Evolutionary conservation across 306 rosid genomes (phyloP).

Genomic region (Malus fusca): DNA sequence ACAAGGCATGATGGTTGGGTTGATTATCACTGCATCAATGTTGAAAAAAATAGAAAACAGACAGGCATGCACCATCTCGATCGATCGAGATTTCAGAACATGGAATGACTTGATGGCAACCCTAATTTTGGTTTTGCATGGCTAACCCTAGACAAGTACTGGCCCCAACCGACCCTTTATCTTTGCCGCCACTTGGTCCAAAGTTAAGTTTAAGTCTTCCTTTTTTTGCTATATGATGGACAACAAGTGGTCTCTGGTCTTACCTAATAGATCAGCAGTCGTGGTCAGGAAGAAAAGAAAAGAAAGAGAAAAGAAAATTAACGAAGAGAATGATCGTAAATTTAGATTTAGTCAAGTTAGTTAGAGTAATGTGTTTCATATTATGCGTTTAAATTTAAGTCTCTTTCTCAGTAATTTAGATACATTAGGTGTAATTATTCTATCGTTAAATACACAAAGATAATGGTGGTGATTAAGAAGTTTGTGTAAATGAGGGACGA

Average conservation of each 20-base stretch:
- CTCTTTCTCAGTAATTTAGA: no score
- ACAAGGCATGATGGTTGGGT: conserved; percentile 11
- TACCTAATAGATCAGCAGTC: background rate
- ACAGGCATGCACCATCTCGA: background rate
- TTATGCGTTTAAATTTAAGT: no score
- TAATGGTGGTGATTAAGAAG: background rate
- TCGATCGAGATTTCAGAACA: background rate
- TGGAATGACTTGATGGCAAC: conserved; percentile 8
- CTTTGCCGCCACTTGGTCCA: background rate
- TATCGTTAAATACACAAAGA: background rate
- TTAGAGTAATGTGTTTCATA: no score
- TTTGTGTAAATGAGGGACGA: background rate
- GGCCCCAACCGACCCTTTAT: conserved; percentile 28
- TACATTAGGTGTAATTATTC: background rate
- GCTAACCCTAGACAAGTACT: conserved; percentile 36
- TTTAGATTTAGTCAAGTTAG: no score
- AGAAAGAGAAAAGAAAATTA: background rate
- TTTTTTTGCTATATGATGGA: background rate
- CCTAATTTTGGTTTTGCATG: conserved; percentile 21
- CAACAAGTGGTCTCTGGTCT: conserved; percentile 5
- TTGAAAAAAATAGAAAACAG: background rate
- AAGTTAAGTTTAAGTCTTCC: background rate
- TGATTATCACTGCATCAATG: background rate
- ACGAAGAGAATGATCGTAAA: background rate
- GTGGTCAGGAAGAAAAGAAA: background rate